These are phyloP conservation scores for Thalassiosira delicatula DNA, from an alignment of 352 stramenopile genomes.

Conservation along the genomic window DNA sequence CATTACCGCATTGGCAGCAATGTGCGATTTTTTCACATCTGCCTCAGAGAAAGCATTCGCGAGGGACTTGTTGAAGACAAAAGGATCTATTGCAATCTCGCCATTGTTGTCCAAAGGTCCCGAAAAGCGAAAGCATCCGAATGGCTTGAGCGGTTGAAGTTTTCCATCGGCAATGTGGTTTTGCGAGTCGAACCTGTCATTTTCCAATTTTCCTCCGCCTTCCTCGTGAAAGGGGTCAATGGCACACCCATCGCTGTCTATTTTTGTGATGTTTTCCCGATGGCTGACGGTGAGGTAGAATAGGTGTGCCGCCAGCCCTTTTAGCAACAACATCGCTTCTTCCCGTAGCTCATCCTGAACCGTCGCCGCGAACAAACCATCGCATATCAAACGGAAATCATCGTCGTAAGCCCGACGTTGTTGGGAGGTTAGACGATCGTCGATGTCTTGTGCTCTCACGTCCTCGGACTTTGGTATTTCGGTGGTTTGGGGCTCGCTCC, in stretches of 20 bases:
- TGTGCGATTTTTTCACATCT: constrained; percentile 4
- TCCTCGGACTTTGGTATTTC: background rate
- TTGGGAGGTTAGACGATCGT: background rate
- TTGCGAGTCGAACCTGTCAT: constrained; percentile 28
- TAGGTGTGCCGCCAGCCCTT: constrained; percentile 65
- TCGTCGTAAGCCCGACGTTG: constrained; percentile 25
- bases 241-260: constrained; percentile 62
- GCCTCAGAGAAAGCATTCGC: constrained; percentile 62
- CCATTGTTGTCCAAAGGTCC: constrained; percentile 43
- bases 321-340: constrained; percentile 62
- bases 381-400: constrained; percentile 59
- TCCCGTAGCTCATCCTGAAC: constrained; percentile 50
- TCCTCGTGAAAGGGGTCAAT: constrained; percentile 41
- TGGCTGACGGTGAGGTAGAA: constrained; percentile 58
- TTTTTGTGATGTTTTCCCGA: constrained; percentile 44
- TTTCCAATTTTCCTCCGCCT: constrained; percentile 7
- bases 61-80: constrained; percentile 74
- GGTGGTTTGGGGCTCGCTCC: constrained; percentile 4
- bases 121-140: constrained; percentile 75
- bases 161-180: constrained; percentile 54
- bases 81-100: constrained; percentile 56
- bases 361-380: constrained; percentile 57
- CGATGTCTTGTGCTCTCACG: background rate
- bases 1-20: constrained; percentile 60
- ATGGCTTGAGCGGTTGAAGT: constrained; percentile 69